A percentile compares a stretch with the other conserved stretches of the same genome.
These are phyloP conservation scores for Neophaeococcomyces mojaviensis DNA, from an alignment of 2,329 filamentous ascomycete species.

Conservation along the genomic window DNA sequence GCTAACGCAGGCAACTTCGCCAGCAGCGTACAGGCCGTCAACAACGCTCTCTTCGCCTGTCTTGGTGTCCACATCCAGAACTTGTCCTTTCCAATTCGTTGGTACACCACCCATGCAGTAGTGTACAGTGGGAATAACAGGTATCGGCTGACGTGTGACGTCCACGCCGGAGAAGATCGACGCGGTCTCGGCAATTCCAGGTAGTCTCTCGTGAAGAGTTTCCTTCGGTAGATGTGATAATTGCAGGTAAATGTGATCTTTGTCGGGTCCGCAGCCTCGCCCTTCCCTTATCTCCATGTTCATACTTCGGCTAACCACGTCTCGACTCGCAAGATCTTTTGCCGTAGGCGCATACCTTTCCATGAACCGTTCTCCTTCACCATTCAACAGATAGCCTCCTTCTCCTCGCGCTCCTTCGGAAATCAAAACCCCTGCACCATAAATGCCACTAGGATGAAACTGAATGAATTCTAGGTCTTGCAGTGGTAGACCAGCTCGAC, in stretches of 20 bases:
- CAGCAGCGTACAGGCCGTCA: slow-evolving; percentile 78
- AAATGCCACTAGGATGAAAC: slow-evolving; percentile 81
- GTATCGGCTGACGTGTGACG: slow-evolving; percentile 80
- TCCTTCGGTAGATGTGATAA: slow-evolving; percentile 79
- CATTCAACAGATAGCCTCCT: slow-evolving; percentile 84
- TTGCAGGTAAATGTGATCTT: slow-evolving; percentile 89
- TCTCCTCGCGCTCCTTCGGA: slow-evolving; percentile 87
- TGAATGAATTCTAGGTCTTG: slow-evolving; percentile 93
- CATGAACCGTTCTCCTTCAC: slow-evolving; percentile 89
- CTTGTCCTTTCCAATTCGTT: slow-evolving; percentile 83
- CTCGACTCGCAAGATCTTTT: slow-evolving; percentile 82
- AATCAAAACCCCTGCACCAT: slow-evolving; percentile 83
- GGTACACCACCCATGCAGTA: slow-evolving; percentile 97
- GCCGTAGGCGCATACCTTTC: slow-evolving; percentile 86
- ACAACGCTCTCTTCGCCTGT: slow-evolving; percentile 75
- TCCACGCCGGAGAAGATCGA: slow-evolving; percentile 87
- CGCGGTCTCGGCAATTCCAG: slow-evolving; percentile 87
- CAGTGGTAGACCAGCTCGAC: slow-evolving; percentile 80
- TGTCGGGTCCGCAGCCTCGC: slow-evolving; percentile 79
- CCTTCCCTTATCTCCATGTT: slow-evolving; percentile 87
- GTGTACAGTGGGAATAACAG: slow-evolving; percentile 80
- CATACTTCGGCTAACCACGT: slow-evolving; percentile 86
- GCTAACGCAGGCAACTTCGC: slow-evolving; percentile 84
- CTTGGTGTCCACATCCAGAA: slow-evolving; percentile 67
- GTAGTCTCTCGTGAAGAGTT: slow-evolving; percentile 77